phyloP scores from a whole-genome alignment of 257 asterid genomes.

The Plantago elongata region DNA sequence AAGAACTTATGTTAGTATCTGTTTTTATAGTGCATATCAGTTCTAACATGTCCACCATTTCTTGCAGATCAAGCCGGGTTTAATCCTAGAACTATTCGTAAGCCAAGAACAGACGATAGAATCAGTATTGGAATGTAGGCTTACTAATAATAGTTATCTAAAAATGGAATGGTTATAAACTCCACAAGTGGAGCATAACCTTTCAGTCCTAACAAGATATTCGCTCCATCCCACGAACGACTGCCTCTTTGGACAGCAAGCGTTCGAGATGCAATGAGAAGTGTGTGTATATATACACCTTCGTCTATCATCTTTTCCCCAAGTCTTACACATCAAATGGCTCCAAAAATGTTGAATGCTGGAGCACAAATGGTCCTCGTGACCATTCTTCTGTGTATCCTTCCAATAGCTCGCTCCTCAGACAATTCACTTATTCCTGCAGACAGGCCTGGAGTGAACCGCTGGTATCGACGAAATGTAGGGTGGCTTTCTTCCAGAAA shows the following conservation, averaged over 20 bases:
- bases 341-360: not conserved
- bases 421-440: constrained; percentile 35
- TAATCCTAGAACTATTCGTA: not conserved
- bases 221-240: not conserved
- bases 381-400: constrained; percentile 18
- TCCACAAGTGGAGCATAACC: not conserved
- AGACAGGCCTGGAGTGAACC: constrained; percentile 23
- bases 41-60: no score
- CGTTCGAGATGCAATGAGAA: not conserved
- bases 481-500: not conserved
- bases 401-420: constrained; percentile 18
- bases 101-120: not conserved
- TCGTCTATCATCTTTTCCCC: not conserved
- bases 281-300: not conserved
- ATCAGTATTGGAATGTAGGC: not conserved
- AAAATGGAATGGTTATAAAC: not conserved
- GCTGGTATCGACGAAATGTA: constrained; percentile 48
- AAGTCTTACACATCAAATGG: not conserved
- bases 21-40: no score
- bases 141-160: not conserved
- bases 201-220: not conserved
- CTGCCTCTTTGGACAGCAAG: not conserved
- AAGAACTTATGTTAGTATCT: no score
- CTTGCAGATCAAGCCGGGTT: not conserved
- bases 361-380: not conserved